Percentiles rank a stretch among this genome's conserved stretches.
Evolutionary conservation across 179 eudicot species (phyloP).

Genomic region (Sideroxylon spinosum): DNA sequence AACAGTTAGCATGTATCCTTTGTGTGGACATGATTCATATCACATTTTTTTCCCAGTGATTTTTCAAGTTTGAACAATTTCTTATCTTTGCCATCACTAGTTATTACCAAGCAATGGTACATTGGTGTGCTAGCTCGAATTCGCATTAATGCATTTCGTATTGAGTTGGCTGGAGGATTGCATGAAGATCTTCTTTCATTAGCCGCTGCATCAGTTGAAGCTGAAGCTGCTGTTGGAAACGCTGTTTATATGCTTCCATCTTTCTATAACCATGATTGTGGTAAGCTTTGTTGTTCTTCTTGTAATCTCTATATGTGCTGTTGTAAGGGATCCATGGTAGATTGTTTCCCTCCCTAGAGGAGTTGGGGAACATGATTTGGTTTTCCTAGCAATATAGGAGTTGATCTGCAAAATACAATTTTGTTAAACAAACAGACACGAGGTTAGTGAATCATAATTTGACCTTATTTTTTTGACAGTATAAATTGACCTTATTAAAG

Average conservation of each 20-base stretch:
- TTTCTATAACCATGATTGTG: conserved; percentile 95
- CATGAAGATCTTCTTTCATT: conserved; percentile 64
- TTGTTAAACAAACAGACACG: too few relatives aligned
- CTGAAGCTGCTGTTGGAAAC: conserved; percentile 90
- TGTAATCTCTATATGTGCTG: neutral
- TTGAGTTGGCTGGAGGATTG: conserved; percentile 66
- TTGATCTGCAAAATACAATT: neutral
- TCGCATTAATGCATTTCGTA: conserved; percentile 88
- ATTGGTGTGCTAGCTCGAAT: conserved; percentile 68
- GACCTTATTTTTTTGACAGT: too few relatives aligned
- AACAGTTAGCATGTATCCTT: conserved; percentile 72
- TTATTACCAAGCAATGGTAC: conserved; percentile 84
- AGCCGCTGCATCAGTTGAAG: conserved; percentile 69
- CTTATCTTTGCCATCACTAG: conserved; percentile 48
- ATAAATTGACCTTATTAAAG: neutral
- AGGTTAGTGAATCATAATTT: too few relatives aligned
- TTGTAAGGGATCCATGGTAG: neutral
- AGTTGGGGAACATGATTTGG: neutral
- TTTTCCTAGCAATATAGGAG: neutral
- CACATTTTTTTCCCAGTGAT: neutral
- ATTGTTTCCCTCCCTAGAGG: neutral
- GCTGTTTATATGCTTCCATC: conserved; percentile 93
- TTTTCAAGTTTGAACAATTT: neutral
- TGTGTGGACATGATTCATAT: neutral
- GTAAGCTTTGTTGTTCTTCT: conserved; percentile 37